phyloP scores from a whole-genome alignment of 2,329 filamentous ascomycete genomes.

The Aotearoamyces nothofagi region DNA sequence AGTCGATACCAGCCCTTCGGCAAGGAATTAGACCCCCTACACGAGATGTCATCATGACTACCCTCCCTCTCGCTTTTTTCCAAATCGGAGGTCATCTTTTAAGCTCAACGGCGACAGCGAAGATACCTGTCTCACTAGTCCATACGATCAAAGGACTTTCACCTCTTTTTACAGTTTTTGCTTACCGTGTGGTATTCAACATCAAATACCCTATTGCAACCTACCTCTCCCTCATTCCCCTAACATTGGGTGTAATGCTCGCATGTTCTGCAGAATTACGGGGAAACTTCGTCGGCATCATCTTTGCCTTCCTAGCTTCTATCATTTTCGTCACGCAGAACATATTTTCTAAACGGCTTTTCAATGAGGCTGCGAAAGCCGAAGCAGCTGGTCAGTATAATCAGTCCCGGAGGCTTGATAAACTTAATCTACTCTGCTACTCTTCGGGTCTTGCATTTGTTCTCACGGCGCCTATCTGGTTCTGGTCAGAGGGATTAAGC shows the following conservation, averaged over 20 bases:
- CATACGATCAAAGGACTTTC: constrained; percentile 98
- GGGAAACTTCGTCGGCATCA: constrained; percentile 77
- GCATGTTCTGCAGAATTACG: constrained; percentile 87
- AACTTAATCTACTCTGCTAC: constrained; percentile 91
- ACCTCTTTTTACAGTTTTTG: constrained; percentile 85
- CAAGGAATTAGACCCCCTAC: constrained; percentile 73
- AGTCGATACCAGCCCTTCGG: constrained; percentile 61
- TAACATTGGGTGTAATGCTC: constrained; percentile 89
- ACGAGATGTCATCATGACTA: constrained; percentile 68
- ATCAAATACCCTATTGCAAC: constrained; percentile 79
- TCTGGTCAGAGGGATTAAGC: constrained; percentile 73
- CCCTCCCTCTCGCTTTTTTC: constrained; percentile 82
- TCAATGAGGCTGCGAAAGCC: constrained; percentile 81
- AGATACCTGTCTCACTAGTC: constrained; percentile 91
- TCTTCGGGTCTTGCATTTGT: constrained; percentile 89
- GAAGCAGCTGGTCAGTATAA: constrained; percentile 56
- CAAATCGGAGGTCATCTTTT: constrained; percentile 89
- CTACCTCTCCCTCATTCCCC: constrained; percentile 76
- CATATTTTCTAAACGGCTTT: constrained; percentile 94
- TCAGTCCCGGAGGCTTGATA: constrained; percentile 72
- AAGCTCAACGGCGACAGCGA: constrained; percentile 83
- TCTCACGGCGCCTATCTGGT: constrained; percentile 80
- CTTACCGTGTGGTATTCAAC: constrained; percentile 78
- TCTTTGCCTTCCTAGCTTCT: constrained; percentile 79
- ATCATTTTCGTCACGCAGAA: constrained; percentile 96